These are phyloP conservation scores for Medicago ruthenica DNA, from an alignment of 306 rosid species.

Conservation along the genomic window DNA sequence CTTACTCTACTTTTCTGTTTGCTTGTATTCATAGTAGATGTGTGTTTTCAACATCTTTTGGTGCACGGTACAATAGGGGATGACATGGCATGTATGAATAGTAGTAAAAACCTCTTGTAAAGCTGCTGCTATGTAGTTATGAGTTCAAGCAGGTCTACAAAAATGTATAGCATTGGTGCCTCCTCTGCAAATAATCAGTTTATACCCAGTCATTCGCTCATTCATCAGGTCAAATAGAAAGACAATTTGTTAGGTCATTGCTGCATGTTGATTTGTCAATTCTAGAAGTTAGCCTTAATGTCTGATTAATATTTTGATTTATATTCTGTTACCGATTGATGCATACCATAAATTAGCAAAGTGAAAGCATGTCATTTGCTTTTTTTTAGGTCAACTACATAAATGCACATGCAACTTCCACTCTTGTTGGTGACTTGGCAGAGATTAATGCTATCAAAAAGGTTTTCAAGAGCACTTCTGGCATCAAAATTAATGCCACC, in stretches of 20 bases:
- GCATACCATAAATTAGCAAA: constrained; percentile 10
- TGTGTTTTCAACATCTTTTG: constrained; percentile 4
- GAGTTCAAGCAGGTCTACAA: constrained; percentile 8
- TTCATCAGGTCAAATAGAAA: constrained; percentile 1
- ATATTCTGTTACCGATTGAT: constrained; percentile 12
- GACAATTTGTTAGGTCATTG: constrained; percentile 17
- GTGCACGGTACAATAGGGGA: neutral
- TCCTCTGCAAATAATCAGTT: neutral
- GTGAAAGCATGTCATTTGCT: constrained; percentile 25
- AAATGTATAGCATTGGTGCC: constrained; percentile 25
- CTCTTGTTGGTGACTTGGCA: constrained; percentile 93
- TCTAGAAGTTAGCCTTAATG: constrained; percentile 29
- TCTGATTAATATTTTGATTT: neutral
- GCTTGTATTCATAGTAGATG: constrained; percentile 12
- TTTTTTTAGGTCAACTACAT: constrained; percentile 88
- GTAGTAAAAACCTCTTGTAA: constrained; percentile 6
- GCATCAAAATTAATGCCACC: constrained; percentile 93
- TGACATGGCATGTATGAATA: constrained; percentile 5
- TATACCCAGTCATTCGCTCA: neutral
- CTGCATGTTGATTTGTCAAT: constrained; percentile 8
- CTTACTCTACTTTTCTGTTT: constrained; percentile 12
- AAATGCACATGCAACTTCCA: constrained; percentile 99
- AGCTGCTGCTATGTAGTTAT: neutral
- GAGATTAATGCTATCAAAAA: constrained; percentile 96
- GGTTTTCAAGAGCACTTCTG: constrained; percentile 89